Percentiles rank a stretch among this genome's conserved stretches.
Evolutionary conservation across 352 stramenopile genomes (phyloP).

Genomic region (Pythium chondricola): DNA sequence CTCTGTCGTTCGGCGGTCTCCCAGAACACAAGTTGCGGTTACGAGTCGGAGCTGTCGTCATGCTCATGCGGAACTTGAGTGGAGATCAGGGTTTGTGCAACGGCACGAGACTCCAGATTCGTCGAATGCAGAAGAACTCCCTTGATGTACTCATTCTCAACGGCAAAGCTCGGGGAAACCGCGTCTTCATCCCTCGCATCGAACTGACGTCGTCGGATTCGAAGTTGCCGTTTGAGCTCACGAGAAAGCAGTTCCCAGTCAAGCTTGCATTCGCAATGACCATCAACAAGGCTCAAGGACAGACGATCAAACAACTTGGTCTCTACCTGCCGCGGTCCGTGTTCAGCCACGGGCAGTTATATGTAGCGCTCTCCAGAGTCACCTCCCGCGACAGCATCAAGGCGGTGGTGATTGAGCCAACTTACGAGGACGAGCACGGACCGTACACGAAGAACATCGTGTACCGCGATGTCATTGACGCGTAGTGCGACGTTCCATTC

Average conservation of each 20-base stretch:
- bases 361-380: background rate
- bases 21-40: constrained; percentile 18
- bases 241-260: background rate
- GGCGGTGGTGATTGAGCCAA: background rate
- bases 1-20: constrained; percentile 17
- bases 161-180: background rate
- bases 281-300: constrained; percentile 6
- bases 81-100: constrained; percentile 21
- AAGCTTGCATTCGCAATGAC: constrained; percentile 4
- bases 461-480: background rate
- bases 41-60: constrained; percentile 14
- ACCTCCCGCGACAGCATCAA: background rate
- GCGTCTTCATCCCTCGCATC: background rate
- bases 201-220: background rate
- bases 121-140: constrained; percentile 7
- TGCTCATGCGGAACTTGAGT: constrained; percentile 30
- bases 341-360: constrained; percentile 1
- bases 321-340: background rate
- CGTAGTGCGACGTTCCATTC: background rate
- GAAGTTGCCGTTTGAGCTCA: background rate
- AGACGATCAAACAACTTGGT: background rate
- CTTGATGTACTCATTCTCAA: constrained; percentile 25
- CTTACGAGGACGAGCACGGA: background rate
- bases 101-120: constrained; percentile 18
- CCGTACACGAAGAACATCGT: constrained; percentile 1